Base-by-base conservation (phyloP, 345 rosid genomes). In the Hibiscus mutabilis region DNA sequence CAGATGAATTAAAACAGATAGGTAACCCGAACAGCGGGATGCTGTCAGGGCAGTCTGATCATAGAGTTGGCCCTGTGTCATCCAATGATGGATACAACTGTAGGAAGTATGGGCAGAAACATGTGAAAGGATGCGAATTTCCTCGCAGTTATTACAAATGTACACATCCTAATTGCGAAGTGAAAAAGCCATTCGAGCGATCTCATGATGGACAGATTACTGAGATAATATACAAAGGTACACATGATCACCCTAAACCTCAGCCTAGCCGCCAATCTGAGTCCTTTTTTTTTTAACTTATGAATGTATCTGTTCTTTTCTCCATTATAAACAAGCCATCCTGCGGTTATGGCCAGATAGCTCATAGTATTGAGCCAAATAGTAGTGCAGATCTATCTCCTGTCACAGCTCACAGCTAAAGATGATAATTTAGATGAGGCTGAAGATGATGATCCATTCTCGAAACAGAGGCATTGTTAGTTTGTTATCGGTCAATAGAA, bases 61-160 rank as follows among this genome's bases (percentile, higher is more conserved):
- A 82, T 31, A 84, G 79, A 78, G 82, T 79, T 76, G 82, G 81
- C 4, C 53, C 87, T 2, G 69, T 80, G 64, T 33, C 86, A 66
- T 83, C 96, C 24, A 93, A 90, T 74, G 99, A 95, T 85, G 99
- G 99, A 76, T 95, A 90, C 80, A 90, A 90, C 86, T 95, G 99
- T 98, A 83, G 99, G 72, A 95, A 95, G 76, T 95, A 95, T 83
- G 99, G 99, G 53, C 99, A 95, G 84, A 95, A 95, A 67, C 97
- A 86, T 77, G 99, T 95, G 33, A 95, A 95, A 77, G 99, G 99
- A 81, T 86, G 99, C 82, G 95, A 92, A 80, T 92, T 92, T 77
- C 99, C 98, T 1, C 89, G 99, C 73, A 89, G 96, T 82, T 95
- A 95, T 79, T 95, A 95, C 84, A 95, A 95, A 77, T 95, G 99